Evolutionary conservation across 2,329 filamentous ascomycete genomes (phyloP), one percentile per base, ranked within the genome.

Genomic region (Aspergillus neoniger): DNA sequence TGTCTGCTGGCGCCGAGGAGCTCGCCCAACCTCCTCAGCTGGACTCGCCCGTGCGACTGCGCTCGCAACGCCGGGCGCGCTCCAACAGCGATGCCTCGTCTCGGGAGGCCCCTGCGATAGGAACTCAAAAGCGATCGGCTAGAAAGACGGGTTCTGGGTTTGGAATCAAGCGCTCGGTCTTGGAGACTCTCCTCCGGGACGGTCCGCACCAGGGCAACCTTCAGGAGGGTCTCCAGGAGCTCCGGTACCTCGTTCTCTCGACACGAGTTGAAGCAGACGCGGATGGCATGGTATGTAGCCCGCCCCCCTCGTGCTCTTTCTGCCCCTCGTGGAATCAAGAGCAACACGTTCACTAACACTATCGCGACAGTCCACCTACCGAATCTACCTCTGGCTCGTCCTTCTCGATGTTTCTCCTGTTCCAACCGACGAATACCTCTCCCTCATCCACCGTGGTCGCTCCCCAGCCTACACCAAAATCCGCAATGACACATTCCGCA

Each of bases 381-480:
- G 95, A 70, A 96, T 98, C 74, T 98, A 99, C 76, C 87, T 96
- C 66, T 99, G 95, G 95, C 85, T 98, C 43, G 91, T 96, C 67
- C 86, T 99, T 12, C 89, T 99, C 69, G 91, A 96, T 72, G 89
- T 93, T 32, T 88, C 92, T 6, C 87, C 96, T 47, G 82, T 97
- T 64, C 85, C 88, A 48, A 96, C 95, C 60, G 91, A 96, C 70
- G 85, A 89, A 63, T 99, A 99, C 75, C 90, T 98, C 65, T 85
- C 86, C 59, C 89, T 98, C 48, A 90, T 99, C 66, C 92, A 96
- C 72, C 91, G 95, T 65, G 94, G 95, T 64, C 91, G 94, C 23
- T 98, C 94, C 3, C 93, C 94, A 0, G 93, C 92, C 49, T 96
- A 99, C 79, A 88, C 91, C 70, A 99, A 99, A 80, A 99, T 99